Base-by-base conservation (phyloP, 148 eudicot genomes). In the Camellia granthamiana region DNA sequence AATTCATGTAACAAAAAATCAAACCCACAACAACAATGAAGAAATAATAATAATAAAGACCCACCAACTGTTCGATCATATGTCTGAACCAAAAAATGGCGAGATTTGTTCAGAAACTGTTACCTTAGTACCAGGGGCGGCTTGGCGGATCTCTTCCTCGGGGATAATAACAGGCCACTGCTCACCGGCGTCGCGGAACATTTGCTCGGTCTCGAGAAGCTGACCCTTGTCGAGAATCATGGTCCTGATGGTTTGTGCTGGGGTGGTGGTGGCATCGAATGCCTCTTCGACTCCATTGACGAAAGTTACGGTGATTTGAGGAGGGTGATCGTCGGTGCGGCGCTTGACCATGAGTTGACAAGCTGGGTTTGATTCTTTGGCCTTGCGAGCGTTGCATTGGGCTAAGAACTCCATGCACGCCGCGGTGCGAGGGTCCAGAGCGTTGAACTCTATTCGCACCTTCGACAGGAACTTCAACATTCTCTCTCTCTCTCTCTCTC, bases 121-220 rank as follows among this genome's bases (percentile, higher is more conserved):
- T 81, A 92, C 98, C 98, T 95, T 95, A 6, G 90, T 89, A 3
- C 97, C 92, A 23, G 89, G 89, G 15, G 89, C 88, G 5, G 88
- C 84, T 12, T 70, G 79, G 0, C 10, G 71, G 43, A 95, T 83
- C 84, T 95, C 97, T 6, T 86, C 90, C 2, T 83, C 89, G 1
- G 98, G 97, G 47, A 95, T 90, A 47, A 88, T 7, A 30, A 95
- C 97, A 7, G 98, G 98, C 97, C 98, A 95, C 56, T 83, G 58
- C 84, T 95, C 97, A 0, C 97, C 97, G 9, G 94, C 98, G 19
- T 95, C 98, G 7, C 94, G 91, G 76, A 95, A 95, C 97, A 95
- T 93, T 80, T 92, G 94, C 83, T 95, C 97, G 3, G 97, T 95
- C 87, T 95, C 98, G 19, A 93, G 92, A 56, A 62, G 77, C 89